Evolutionary conservation across 1,284 basidiomycete genomes (phyloP), one percentile per base, ranked within the genome.

Genomic region (Schizopora paradoxa): DNA sequence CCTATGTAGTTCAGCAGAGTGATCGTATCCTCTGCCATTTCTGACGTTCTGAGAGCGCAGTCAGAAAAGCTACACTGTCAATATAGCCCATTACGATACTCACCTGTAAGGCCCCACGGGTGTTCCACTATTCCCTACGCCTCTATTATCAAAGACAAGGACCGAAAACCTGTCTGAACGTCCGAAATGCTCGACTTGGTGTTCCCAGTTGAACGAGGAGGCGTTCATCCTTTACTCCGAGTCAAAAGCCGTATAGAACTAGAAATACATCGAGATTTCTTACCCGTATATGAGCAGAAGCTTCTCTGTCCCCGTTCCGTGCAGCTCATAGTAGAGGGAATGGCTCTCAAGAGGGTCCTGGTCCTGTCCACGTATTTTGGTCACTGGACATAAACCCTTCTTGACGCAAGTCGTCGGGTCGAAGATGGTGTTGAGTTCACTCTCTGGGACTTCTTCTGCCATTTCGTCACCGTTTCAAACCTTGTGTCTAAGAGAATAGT

Each of bases 141-240:
- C 91, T 28, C 90, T 74, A 58, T 95, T 93, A 61, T 95, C 91
- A 55, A 92, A 87, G 0, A 91, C 87, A 2, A 94, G 69, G 5
- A 79, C 68, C 0, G 80, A 79, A 50, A 83, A 76, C 35, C 72
- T 63, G 6, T 69, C 65, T 10, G 63, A 57, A 18, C 66, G 61
- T 10, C 66, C 69, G 52, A 86, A 85, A 54, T 82, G 64, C 6
- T 71, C 59, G 2, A 86, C 76, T 56, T 85, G 84, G 1, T 65
- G 59, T 2, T 62, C 58, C 86, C 84, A 88, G 1, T 71, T 70
- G 54, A 82, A 85, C 4, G 72, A 77, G 43, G 68, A 77, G 50
- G 72, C 70, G 59, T 82, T 85, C 51, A 88, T 54, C 6, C 79
- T 70, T 50, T 8, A 28, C n/a, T n/a, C n/a, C n/a, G 21, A 26